phyloP scores from a whole-genome alignment of 2,329 filamentous ascomycete genomes.

The Pyrenochaeta sp. region DNA sequence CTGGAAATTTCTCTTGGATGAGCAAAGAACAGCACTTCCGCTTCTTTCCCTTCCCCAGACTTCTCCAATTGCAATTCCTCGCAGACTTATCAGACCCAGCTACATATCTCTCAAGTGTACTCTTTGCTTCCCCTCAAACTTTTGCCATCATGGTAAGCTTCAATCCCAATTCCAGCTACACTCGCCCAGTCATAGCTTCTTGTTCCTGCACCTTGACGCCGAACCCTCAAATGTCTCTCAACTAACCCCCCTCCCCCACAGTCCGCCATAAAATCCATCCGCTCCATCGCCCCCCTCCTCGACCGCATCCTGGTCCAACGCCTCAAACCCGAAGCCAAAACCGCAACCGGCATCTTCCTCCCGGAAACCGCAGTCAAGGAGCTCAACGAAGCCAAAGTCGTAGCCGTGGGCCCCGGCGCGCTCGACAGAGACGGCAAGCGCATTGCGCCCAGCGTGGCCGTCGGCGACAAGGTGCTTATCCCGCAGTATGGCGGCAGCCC shows the following conservation, averaged over 20 bases:
- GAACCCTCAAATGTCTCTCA: neutral
- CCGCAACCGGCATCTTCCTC: conserved; percentile 94
- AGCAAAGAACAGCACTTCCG: too few relatives aligned
- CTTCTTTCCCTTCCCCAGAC: conserved; percentile 11
- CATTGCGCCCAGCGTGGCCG: conserved; percentile 79
- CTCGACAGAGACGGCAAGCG: conserved; percentile 90
- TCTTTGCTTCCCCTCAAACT: too few relatives aligned
- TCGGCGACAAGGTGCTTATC: conserved; percentile 93
- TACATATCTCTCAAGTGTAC: too few relatives aligned
- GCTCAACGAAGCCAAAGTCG: conserved; percentile 94
- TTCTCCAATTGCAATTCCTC: conserved; percentile 21
- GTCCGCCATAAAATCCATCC: conserved; percentile 87
- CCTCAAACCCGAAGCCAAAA: conserved; percentile 96
- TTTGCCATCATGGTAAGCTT: conserved; percentile 26
- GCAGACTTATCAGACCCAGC: too few relatives aligned
- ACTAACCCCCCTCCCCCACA: conserved; percentile 16
- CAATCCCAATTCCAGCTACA: neutral
- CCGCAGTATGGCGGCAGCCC: conserved; percentile 93
- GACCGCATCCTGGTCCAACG: conserved; percentile 98
- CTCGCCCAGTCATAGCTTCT: conserved; percentile 1
- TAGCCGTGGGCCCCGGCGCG: conserved; percentile 90
- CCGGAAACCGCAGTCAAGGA: conserved; percentile 97
- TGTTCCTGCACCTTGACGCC: conserved; percentile 4
- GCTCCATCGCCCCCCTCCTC: conserved; percentile 91
- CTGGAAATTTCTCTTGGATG: conserved; percentile 36